phyloP scores from a whole-genome alignment of 2,329 filamentous ascomycete genomes.

The Pseudogymnoascus sp. region DNA sequence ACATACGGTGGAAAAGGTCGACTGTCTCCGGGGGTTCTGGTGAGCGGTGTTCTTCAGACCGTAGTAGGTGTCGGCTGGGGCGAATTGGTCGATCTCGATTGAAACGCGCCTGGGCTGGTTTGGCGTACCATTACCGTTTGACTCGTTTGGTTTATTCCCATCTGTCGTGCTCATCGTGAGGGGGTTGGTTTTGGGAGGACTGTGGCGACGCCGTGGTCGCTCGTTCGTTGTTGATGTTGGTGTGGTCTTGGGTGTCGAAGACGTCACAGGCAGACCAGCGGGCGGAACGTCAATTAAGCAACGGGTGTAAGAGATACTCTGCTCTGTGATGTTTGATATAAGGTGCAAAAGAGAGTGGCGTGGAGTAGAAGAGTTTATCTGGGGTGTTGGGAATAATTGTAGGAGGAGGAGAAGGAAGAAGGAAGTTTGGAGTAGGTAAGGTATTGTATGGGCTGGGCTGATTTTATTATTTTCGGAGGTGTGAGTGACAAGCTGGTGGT shows the following conservation, averaged over 20 bases:
- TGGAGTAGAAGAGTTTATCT: neutral
- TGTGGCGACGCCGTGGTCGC: neutral
- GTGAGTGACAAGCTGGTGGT: neutral
- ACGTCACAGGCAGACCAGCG: neutral
- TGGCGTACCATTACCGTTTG: neutral
- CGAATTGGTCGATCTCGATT: constrained; percentile 25
- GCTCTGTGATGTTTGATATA: neutral
- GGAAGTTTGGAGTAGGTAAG: neutral
- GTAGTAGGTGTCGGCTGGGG: constrained; percentile 27
- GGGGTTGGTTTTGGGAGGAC: neutral
- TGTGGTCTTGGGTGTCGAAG: neutral
- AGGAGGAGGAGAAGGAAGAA: neutral
- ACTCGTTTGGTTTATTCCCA: neutral
- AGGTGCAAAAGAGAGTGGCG: neutral
- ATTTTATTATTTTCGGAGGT: neutral
- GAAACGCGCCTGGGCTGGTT: constrained; percentile 11
- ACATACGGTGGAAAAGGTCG: constrained; percentile 26
- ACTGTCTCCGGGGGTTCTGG: constrained; percentile 21
- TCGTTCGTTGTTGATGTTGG: neutral
- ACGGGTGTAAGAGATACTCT: neutral
- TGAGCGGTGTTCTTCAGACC: constrained; percentile 19
- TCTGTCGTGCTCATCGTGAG: constrained; percentile 2
- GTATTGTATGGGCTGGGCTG: neutral
- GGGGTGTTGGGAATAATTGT: neutral
- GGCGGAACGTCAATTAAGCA: neutral